A percentile compares a stretch with the other conserved stretches of the same genome.
Evolutionary conservation across 2,329 filamentous ascomycete genomes (phyloP).

Genomic region (Paramyrothecium roridum): DNA sequence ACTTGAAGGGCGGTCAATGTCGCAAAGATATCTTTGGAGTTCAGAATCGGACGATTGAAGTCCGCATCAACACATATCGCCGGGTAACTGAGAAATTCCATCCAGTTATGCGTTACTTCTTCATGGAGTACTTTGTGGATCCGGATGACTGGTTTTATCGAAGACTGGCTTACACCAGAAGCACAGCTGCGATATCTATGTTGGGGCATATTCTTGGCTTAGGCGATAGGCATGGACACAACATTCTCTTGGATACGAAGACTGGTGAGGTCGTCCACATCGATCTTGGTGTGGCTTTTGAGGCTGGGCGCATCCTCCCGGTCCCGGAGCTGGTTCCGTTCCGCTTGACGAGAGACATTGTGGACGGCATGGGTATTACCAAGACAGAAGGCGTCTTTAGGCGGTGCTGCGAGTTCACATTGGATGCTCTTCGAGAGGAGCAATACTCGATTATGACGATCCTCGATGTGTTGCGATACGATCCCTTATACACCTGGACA

Average conservation of each 20-base stretch:
- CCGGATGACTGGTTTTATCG: constrained; percentile 95
- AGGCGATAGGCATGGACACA: constrained; percentile 93
- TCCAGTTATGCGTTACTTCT: constrained; percentile 94
- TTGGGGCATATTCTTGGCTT: constrained; percentile 90
- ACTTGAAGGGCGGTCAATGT: constrained; percentile 72
- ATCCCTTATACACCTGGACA: constrained; percentile 95
- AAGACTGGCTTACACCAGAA: constrained; percentile 86
- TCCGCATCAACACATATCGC: constrained; percentile 71
- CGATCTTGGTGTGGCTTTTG: constrained; percentile 94
- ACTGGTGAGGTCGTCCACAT: constrained; percentile 96
- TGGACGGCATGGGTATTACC: constrained; percentile 95
- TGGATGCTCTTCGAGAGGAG: constrained; percentile 92
- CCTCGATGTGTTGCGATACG: constrained; percentile 94
- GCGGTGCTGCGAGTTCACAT: constrained; percentile 96
- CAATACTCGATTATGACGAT: constrained; percentile 98
- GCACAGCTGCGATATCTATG: constrained; percentile 92
- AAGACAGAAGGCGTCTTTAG: constrained; percentile 95
- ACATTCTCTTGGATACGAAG: constrained; percentile 86
- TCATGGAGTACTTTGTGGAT: constrained; percentile 89
- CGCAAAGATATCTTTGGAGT: constrained; percentile 76
- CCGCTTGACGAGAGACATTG: constrained; percentile 86
- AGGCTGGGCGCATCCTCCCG: constrained; percentile 90
- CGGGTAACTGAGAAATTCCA: constrained; percentile 79
- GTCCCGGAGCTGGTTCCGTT: constrained; percentile 97
- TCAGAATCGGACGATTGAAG: constrained; percentile 66